Conservation (phyloP, 331 rosid genomes). For the Malus hybrid region DNA sequence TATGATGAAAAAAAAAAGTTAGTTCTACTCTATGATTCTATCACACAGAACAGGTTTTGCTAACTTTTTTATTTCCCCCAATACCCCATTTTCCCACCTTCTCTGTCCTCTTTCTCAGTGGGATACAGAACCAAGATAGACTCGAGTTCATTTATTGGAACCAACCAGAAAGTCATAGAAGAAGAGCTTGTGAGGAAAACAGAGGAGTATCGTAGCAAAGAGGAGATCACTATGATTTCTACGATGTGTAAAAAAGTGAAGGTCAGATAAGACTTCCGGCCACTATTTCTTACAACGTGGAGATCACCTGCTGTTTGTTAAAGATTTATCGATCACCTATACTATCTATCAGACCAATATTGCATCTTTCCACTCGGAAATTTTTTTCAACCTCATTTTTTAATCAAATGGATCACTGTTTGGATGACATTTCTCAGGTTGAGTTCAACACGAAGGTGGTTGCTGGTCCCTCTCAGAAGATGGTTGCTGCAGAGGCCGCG, state of each 20-base stretch:
- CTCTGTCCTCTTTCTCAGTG: slow-evolving; percentile 29
- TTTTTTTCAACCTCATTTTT: neutral
- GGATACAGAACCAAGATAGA: slow-evolving; percentile 44
- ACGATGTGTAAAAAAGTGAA: slow-evolving; percentile 20
- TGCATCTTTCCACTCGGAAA: neutral
- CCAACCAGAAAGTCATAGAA: slow-evolving; percentile 35
- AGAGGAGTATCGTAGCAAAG: slow-evolving; percentile 25
- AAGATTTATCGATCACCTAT: neutral
- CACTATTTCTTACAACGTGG: neutral
- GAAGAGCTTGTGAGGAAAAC: slow-evolving; percentile 28
- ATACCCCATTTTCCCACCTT: neutral
- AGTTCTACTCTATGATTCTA: neutral
- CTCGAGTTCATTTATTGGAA: slow-evolving; percentile 25
- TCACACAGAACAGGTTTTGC: neutral
- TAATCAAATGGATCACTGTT: neutral
- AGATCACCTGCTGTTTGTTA: neutral
- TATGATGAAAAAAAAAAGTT: neutral
- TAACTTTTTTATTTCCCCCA: neutral
- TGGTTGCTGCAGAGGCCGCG: slow-evolving; percentile 30
- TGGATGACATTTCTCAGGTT: slow-evolving; percentile 38
- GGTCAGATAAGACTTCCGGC: slow-evolving; percentile 30
- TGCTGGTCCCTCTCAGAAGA: slow-evolving; percentile 34
- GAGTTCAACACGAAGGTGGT: slow-evolving; percentile 38
- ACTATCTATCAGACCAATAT: neutral
- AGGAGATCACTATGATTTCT: slow-evolving; percentile 19